These are phyloP conservation scores for Hemisphaericaspora xylofermentans DNA, from an alignment of 1,139 yeast genomes.

Conservation along the genomic window DNA sequence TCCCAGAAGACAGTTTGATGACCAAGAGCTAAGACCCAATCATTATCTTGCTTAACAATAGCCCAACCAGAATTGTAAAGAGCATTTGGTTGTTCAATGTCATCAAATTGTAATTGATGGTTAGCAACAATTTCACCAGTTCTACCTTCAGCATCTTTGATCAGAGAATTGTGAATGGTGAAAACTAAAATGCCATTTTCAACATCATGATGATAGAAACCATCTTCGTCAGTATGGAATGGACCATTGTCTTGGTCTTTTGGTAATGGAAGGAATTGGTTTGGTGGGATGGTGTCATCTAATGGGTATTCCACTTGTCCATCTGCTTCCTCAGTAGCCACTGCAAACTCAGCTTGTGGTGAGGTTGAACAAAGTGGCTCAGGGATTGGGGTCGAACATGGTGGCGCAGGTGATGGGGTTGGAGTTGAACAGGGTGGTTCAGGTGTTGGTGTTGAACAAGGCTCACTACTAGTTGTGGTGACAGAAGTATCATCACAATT, in stretches of 20 bases:
- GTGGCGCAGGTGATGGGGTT: conserved; percentile 6
- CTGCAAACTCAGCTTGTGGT: conserved; percentile 9
- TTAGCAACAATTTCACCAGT: conserved; percentile 46
- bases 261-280: conserved; percentile 1
- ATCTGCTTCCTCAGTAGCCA: conserved; percentile 2
- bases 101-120: conserved; percentile 48
- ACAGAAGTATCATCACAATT: no score
- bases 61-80: conserved; percentile 15
- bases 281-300: not conserved
- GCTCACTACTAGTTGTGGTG: no score
- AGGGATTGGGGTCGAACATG: not conserved
- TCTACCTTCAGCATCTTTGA: conserved; percentile 35
- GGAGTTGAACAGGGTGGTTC: no score
- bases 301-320: conserved; percentile 5
- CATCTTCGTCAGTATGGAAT: not conserved
- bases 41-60: conserved; percentile 18
- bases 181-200: conserved; percentile 28
- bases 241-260: not conserved
- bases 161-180: conserved; percentile 27
- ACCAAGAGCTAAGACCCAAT: conserved; percentile 19
- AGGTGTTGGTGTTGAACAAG: no score
- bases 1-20: conserved; percentile 23
- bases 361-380: conserved; percentile 4
- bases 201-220: conserved; percentile 19
- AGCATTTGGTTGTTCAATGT: conserved; percentile 29